Conservation (phyloP, 164 flowering plant genomes). For the Chimonanthus praecox region DNA sequence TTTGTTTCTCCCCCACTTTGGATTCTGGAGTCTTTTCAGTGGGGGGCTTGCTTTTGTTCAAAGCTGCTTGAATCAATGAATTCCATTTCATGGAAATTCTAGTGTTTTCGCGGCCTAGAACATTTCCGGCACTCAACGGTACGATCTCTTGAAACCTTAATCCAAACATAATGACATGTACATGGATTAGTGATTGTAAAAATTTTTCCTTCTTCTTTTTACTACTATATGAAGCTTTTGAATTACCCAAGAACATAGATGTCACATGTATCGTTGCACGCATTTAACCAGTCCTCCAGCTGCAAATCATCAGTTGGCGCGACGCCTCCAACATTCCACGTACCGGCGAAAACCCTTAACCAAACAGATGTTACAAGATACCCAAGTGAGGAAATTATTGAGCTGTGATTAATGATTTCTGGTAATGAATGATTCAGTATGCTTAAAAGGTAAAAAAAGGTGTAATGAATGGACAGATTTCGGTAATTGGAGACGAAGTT, state of each 20-base stretch:
- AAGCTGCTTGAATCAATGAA: slow-evolving; percentile 48
- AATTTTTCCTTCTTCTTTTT: background rate
- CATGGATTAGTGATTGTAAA: background rate
- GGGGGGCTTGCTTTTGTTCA: slow-evolving; percentile 32
- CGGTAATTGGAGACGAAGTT: background rate
- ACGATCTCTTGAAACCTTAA: slow-evolving; percentile 78
- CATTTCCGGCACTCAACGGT: slow-evolving; percentile 50
- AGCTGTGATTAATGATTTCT: background rate
- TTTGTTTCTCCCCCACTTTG: slow-evolving; percentile 13
- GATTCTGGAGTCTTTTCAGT: slow-evolving; percentile 1
- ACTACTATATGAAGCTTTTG: background rate
- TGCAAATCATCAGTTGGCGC: slow-evolving; percentile 21
- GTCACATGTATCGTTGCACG: slow-evolving; percentile 13
- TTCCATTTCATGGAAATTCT: slow-evolving; percentile 57
- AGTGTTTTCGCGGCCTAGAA: slow-evolving; percentile 50
- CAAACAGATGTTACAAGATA: background rate
- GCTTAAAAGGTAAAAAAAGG: background rate
- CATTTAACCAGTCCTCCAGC: slow-evolving; percentile 16
- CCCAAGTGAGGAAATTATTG: background rate
- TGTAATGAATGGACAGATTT: background rate
- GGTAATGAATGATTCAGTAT: background rate
- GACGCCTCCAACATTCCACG: slow-evolving; percentile 32
- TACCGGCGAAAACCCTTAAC: slow-evolving; percentile 21
- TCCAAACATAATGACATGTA: background rate
- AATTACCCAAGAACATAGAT: slow-evolving; percentile 24